Conservation (phyloP, 306 rosid species). For the Trifolium pratense region DNA sequence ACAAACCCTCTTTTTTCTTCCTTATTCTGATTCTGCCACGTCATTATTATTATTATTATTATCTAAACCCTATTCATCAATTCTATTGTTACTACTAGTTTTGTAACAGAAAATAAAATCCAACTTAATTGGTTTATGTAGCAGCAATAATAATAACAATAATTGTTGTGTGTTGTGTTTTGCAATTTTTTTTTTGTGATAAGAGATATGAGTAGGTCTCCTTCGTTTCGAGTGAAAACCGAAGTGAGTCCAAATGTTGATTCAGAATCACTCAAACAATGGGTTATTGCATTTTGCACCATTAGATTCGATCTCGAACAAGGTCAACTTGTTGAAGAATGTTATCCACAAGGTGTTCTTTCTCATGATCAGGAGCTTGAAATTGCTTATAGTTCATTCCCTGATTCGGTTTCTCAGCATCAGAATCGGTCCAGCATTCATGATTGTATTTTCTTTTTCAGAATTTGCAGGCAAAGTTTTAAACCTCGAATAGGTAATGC, state of each 20-base stretch:
- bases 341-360: slow-evolving; percentile 77
- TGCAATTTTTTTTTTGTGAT: no score
- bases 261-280: slow-evolving; percentile 66
- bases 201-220: slow-evolving; percentile 78
- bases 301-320: slow-evolving; percentile 92
- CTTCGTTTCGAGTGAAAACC: slow-evolving; percentile 70
- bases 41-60: no score
- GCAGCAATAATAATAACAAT: no score
- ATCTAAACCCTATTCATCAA: no score
- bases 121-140: no score
- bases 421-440: slow-evolving; percentile 88
- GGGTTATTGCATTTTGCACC: slow-evolving; percentile 83
- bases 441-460: slow-evolving; percentile 87
- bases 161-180: slow-evolving; percentile 35
- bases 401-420: slow-evolving; percentile 88
- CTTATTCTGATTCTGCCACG: no score
- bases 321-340: slow-evolving; percentile 95
- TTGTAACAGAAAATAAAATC: no score
- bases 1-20: no score
- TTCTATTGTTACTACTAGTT: no score
- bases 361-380: slow-evolving; percentile 85
- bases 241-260: slow-evolving; percentile 73
- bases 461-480: slow-evolving; percentile 50
- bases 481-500: no score
- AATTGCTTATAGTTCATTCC: slow-evolving; percentile 81